Percentiles rank a stretch among this genome's conserved stretches.
Evolutionary conservation across 2,329 filamentous ascomycete genomes (phyloP).

Genomic region (Cephalotrichum gorgonifer): DNA sequence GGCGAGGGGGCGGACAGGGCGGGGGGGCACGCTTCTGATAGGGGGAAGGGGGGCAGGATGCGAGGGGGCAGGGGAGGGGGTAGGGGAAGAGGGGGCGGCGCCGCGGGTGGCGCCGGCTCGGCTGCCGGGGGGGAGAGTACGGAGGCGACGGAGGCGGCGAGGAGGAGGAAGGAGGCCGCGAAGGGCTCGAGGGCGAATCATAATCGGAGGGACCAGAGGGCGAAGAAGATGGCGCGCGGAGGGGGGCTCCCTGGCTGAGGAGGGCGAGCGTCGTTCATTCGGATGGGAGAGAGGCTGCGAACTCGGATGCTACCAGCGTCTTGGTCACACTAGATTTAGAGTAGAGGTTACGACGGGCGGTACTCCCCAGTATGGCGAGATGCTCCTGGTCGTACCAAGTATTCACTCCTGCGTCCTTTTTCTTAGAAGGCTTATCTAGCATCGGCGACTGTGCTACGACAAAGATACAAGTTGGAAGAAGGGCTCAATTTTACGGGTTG

Average conservation of each 20-base stretch:
- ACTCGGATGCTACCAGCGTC: too few relatives aligned
- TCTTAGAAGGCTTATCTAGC: too few relatives aligned
- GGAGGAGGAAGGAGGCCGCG: conserved; percentile 69
- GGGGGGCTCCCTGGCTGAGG: conserved; percentile 22
- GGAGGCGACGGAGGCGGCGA: conserved; percentile 60
- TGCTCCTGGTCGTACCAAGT: too few relatives aligned
- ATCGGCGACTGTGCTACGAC: too few relatives aligned
- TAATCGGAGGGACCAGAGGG: conserved; percentile 63
- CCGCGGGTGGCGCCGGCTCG: conserved; percentile 40
- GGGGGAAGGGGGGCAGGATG: conserved; percentile 33
- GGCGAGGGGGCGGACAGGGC: conserved; percentile 19
- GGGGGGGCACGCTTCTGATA: conserved; percentile 27
- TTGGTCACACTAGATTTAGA: too few relatives aligned
- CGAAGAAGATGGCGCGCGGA: conserved; percentile 53
- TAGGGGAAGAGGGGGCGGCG: conserved; percentile 32
- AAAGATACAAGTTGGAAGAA: too few relatives aligned
- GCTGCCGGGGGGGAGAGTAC: conserved; percentile 57
- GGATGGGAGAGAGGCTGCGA: too few relatives aligned
- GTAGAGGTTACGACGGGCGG: too few relatives aligned
- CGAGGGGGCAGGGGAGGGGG: conserved; percentile 32
- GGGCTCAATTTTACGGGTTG: too few relatives aligned
- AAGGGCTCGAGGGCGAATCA: conserved; percentile 80
- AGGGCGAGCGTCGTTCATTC: too few relatives aligned
- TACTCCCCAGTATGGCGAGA: too few relatives aligned
- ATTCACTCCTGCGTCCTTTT: too few relatives aligned